Conservation (phyloP, 2,329 filamentous ascomycete species). For the Endocalyx cinctus region DNA sequence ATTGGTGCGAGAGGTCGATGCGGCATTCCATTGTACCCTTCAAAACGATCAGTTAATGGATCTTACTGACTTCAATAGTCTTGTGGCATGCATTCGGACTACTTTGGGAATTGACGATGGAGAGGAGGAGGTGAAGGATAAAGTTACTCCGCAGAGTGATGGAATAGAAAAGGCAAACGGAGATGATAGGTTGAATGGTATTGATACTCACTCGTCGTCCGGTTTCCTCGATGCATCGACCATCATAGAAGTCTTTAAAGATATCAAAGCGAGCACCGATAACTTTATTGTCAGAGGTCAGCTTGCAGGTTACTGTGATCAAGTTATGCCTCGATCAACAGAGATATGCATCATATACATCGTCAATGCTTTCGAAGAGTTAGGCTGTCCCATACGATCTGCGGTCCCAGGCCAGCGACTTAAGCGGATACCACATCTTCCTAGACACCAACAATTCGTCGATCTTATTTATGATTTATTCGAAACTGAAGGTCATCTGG, state of each 20-base stretch:
- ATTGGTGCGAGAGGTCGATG: conserved; percentile 35
- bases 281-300: conserved; percentile 20
- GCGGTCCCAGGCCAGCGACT: conserved; percentile 21
- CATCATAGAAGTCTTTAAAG: conserved; percentile 23
- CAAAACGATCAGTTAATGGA: conserved; percentile 26
- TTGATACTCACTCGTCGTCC: background rate
- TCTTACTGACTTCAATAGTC: conserved; percentile 22
- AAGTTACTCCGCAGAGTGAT: conserved; percentile 1
- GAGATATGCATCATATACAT: conserved; percentile 11
- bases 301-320: conserved; percentile 19
- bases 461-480: conserved; percentile 30
- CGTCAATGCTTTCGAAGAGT: conserved; percentile 30
- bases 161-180: no score
- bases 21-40: conserved; percentile 29
- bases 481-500: conserved; percentile 11
- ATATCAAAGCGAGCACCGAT: conserved; percentile 24
- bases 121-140: conserved; percentile 1
- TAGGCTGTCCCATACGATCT: conserved; percentile 20
- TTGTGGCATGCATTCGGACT: conserved; percentile 18
- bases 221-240: conserved; percentile 3
- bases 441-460: conserved; percentile 25
- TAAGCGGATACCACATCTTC: conserved; percentile 17
- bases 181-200: no score
- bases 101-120: conserved; percentile 3
- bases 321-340: conserved; percentile 20